Evolutionary conservation across 768 basidiomycete genomes (phyloP).

Genomic region (Lentinus tigrinus): DNA sequence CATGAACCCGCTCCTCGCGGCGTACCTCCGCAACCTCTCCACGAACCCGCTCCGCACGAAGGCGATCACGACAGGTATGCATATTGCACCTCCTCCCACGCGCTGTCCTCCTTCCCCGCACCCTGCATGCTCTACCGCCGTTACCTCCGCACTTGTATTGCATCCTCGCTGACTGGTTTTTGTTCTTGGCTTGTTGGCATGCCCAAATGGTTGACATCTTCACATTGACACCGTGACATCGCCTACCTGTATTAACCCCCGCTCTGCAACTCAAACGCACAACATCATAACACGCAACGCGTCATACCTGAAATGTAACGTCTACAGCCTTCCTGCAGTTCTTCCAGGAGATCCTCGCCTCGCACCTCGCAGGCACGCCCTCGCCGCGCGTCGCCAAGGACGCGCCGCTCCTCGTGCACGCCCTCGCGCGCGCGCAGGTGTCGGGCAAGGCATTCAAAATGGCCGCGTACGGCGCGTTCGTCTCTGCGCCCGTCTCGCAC

Average conservation of each 20-base stretch:
- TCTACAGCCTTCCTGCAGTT: constrained; percentile 36
- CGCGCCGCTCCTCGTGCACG: constrained; percentile 50
- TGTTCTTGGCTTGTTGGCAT: background rate
- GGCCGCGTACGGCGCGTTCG: constrained; percentile 78
- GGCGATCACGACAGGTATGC: constrained; percentile 66
- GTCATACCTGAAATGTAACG: too few relatives aligned
- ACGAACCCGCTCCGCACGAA: constrained; percentile 78
- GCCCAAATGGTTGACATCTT: background rate
- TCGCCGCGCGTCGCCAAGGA: constrained; percentile 48
- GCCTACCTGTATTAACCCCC: background rate
- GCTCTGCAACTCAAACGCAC: background rate
- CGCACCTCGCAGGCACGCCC: constrained; percentile 64
- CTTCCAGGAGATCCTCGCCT: constrained; percentile 81
- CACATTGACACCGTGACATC: background rate
- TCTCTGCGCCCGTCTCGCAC: constrained; percentile 83
- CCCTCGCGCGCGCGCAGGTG: constrained; percentile 57
- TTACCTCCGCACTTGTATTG: background rate
- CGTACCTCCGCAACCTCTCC: constrained; percentile 68
- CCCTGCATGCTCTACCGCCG: background rate
- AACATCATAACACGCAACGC: too few relatives aligned
- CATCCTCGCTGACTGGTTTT: too few relatives aligned
- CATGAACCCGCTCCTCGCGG: constrained; percentile 54
- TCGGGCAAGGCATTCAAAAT: constrained; percentile 78
- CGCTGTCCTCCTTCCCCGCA: background rate
- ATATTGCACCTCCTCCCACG: background rate